These are phyloP conservation scores for Cyphellophora attinorum DNA, from an alignment of 2,329 filamentous ascomycete species.

Conservation along the genomic window DNA sequence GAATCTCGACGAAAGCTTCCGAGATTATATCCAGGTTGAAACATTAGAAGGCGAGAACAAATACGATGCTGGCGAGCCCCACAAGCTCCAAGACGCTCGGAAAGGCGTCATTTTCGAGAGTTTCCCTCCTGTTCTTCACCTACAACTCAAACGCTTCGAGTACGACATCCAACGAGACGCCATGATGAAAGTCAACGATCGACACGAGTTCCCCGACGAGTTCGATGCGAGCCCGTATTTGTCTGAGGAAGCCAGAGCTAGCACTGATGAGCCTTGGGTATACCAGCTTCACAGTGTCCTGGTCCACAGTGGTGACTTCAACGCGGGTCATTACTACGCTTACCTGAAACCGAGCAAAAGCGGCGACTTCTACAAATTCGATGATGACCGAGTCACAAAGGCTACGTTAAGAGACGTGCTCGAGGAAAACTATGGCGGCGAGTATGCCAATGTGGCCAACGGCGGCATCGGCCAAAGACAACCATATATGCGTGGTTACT, in stretches of 20 bases:
- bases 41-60: constrained; percentile 98
- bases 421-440: constrained; percentile 94
- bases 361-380: constrained; percentile 92
- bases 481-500: constrained; percentile 54
- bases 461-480: constrained; percentile 50
- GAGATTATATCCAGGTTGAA: constrained; percentile 92
- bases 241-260: constrained; percentile 59
- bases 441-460: constrained; percentile 54
- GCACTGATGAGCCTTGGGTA: constrained; percentile 77
- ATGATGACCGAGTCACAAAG: constrained; percentile 94
- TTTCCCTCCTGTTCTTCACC: constrained; percentile 86
- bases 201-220: constrained; percentile 39
- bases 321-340: constrained; percentile 96
- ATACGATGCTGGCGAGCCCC: constrained; percentile 82
- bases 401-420: constrained; percentile 84
- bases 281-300: constrained; percentile 93
- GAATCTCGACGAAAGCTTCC: constrained; percentile 86
- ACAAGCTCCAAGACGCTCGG: constrained; percentile 89
- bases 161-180: constrained; percentile 93
- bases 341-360: constrained; percentile 91
- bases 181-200: constrained; percentile 83
- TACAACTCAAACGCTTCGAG: constrained; percentile 95
- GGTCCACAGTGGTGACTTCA: constrained; percentile 92
- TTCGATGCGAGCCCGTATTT: constrained; percentile 69
- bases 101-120: constrained; percentile 96